Conservation (phyloP, 495 filamentous ascomycete species). For the Wilcoxina mikolae region DNA sequence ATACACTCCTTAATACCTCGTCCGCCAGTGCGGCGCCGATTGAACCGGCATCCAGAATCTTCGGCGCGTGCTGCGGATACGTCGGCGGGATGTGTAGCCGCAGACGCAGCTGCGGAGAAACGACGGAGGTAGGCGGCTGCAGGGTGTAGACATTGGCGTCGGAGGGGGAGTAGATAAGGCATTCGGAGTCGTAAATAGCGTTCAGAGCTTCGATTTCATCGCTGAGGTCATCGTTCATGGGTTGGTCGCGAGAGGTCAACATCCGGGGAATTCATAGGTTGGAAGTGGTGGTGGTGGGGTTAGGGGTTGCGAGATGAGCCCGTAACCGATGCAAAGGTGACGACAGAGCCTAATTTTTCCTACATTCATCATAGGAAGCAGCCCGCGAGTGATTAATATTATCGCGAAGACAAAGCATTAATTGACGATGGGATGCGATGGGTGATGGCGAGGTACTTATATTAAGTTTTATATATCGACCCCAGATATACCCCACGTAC, state of each 20-base stretch:
- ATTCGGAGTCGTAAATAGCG: constrained; percentile 70
- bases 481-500: no score
- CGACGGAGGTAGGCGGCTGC: constrained; percentile 35
- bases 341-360: no score
- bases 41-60: constrained; percentile 36
- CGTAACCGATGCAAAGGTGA: no score
- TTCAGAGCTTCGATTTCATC: constrained; percentile 86
- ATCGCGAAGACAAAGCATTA: no score
- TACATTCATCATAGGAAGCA: no score
- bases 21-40: constrained; percentile 38
- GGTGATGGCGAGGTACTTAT: no score
- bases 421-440: no score
- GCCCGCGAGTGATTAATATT: no score
- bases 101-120: constrained; percentile 41
- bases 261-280: no score
- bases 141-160: constrained; percentile 33
- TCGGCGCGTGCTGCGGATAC: constrained; percentile 60
- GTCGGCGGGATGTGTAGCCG: constrained; percentile 49
- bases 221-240: constrained; percentile 57
- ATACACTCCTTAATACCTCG: constrained; percentile 49
- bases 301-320: not conserved
- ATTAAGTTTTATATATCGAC: no score
- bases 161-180: constrained; percentile 33
- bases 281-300: not conserved
- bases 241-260: no score